A percentile compares a stretch with the other conserved stretches of the same genome.
phyloP scores from a whole-genome alignment of 1,284 basidiomycete genomes.

The Rhizopogon parksii region DNA sequence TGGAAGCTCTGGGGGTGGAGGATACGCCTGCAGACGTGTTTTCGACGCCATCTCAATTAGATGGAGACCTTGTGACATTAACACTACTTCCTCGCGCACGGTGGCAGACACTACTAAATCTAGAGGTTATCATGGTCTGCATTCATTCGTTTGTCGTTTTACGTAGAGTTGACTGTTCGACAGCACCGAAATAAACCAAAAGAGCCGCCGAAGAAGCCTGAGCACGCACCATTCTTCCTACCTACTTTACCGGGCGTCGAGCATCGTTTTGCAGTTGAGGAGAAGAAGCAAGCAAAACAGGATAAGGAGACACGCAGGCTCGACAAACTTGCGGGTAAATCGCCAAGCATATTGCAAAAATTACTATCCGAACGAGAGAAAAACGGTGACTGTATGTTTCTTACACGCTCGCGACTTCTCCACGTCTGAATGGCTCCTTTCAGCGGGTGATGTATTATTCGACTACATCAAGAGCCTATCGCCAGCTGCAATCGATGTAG shows the following conservation, averaged over 20 bases:
- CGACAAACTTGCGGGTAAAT: conserved; percentile 44
- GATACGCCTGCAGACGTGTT: conserved; percentile 64
- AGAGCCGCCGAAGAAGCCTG: conserved; percentile 90
- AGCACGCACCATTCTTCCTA: conserved; percentile 96
- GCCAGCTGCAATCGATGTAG: conserved; percentile 86
- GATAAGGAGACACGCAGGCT: conserved; percentile 48
- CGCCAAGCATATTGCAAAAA: conserved; percentile 72
- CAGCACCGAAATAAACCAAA: conserved; percentile 95
- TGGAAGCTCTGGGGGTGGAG: conserved; percentile 51
- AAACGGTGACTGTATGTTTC: conserved; percentile 63
- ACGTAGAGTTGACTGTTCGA: conserved; percentile 5
- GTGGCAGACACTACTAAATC: conserved; percentile 95
- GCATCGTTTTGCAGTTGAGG: conserved; percentile 62
- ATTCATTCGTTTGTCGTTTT: conserved; percentile 2
- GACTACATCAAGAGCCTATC: conserved; percentile 81
- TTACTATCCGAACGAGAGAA: conserved; percentile 53
- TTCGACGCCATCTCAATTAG: conserved; percentile 79
- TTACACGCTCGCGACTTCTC: not conserved
- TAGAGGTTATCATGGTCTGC: conserved; percentile 87
- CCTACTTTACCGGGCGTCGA: conserved; percentile 85
- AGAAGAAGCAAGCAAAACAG: conserved; percentile 33
- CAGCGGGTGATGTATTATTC: conserved; percentile 76
- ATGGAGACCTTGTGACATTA: conserved; percentile 83
- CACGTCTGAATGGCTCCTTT: not conserved
- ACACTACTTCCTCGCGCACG: conserved; percentile 87